Base-by-base conservation (phyloP, 2,329 filamentous ascomycete species). In the Curvularia sp. region DNA sequence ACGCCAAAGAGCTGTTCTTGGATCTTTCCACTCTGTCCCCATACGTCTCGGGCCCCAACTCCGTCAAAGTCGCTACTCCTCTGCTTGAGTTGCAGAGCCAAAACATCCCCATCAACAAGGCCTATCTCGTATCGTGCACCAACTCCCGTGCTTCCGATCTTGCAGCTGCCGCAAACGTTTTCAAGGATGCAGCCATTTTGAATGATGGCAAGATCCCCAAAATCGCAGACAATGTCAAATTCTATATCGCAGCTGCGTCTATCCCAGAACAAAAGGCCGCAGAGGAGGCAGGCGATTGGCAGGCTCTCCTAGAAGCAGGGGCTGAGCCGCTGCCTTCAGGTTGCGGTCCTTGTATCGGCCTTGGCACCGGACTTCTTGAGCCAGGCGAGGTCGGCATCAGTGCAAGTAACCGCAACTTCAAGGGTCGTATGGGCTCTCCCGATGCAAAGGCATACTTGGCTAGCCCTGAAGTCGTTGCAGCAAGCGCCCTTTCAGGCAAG, bases 161-260 rank as follows among this genome's bases (percentile, higher is more conserved):
- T 13, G 87, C 87, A 0, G 88, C 90, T 0, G 94, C 94, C 1
- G 93, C 93, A 1, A 86, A 85, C 45, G 93, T 98, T 2, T 96
- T 98, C 83, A 87, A 86, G 55, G 89, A 94, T 38, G 92, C 91
- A 1, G 86, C 89, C 0, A 81, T 74, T 13, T 64, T 80, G 46
- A 85, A 86, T 54, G 81, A 81, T 23, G 90, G 87, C 13, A 80
- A 83, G 54, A 78, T 86, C 5, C 84, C 91, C 19, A 92, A 89
- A 78, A 84, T 97, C 57, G 88, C 91, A 0, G 80, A 86, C 0
- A 87, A 89, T 27, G 93, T 97, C 39, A 84, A 93, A 55, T 88
- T 97, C 72, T 97, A 97, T 78, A 90, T 98, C 61, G 90, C 93
- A 0, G 93, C 94, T 0, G 94, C 94, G 0, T 97, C 93, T 0